phyloP scores from a whole-genome alignment of 2,329 filamentous ascomycete species.

The Penicillium brasilianum region DNA sequence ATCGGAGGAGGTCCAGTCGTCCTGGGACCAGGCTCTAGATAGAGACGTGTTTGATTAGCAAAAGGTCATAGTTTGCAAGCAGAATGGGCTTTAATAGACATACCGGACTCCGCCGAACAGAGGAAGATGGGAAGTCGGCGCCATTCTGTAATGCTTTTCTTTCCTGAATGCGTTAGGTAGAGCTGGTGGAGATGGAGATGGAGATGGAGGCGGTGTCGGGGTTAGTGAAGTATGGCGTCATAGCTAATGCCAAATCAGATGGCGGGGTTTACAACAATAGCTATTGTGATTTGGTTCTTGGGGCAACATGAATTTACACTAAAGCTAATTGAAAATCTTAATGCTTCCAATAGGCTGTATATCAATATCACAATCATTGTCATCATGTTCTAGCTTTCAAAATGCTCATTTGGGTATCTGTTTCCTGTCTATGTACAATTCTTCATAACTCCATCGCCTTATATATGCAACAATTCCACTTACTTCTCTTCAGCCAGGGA shows the following conservation, averaged over 20 bases:
- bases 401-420: slow-evolving; percentile 27
- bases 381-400: background rate
- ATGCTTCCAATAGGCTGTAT: background rate
- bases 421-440: slow-evolving; percentile 30
- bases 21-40: slow-evolving; percentile 23
- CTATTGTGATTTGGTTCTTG: background rate
- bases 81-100: no score
- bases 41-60: background rate
- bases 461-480: slow-evolving; percentile 11
- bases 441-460: slow-evolving; percentile 17
- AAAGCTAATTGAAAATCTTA: background rate
- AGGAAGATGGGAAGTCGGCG: slow-evolving; percentile 23
- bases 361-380: background rate
- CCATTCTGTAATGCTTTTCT: slow-evolving; percentile 16
- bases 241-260: slow-evolving; percentile 9
- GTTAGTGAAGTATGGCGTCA: slow-evolving; percentile 20
- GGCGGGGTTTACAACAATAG: background rate
- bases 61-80: no score
- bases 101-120: slow-evolving; percentile 26
- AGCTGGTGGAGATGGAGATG: slow-evolving; percentile 2
- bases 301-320: background rate
- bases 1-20: slow-evolving; percentile 71
- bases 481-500: slow-evolving; percentile 17
- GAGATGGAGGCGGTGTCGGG: slow-evolving; percentile 16
- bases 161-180: background rate